Evolutionary conservation across 805 yeast genomes (phyloP).

Genomic region (Lipomyces lipofer): DNA sequence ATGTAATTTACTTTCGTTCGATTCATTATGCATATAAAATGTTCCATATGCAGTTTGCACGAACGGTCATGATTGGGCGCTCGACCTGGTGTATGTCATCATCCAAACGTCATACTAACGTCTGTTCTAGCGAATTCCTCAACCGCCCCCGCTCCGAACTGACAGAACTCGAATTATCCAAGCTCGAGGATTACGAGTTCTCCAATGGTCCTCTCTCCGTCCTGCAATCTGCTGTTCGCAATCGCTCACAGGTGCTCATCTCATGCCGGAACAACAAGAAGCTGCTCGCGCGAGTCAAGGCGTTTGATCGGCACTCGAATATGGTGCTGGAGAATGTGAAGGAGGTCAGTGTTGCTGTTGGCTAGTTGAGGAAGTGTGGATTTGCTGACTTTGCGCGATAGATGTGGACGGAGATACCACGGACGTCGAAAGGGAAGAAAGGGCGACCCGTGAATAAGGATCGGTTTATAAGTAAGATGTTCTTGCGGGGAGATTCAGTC

Average conservation of each 20-base stretch:
- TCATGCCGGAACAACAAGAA: conserved; percentile 93
- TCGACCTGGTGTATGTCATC: conserved; percentile 24
- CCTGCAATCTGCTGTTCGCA: conserved; percentile 76
- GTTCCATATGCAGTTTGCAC: too few relatives aligned
- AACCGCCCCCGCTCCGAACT: conserved; percentile 79
- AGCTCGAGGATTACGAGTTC: conserved; percentile 86
- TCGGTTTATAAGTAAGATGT: conserved; percentile 84
- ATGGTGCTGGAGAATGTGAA: conserved; percentile 89
- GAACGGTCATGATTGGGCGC: too few relatives aligned
- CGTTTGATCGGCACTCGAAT: conserved; percentile 95
- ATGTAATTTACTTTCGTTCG: neutral
- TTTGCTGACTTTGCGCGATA: conserved; percentile 11
- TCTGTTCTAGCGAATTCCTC: conserved; percentile 53
- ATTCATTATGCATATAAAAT: too few relatives aligned
- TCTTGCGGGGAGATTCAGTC: conserved; percentile 93
- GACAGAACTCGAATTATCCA: conserved; percentile 73
- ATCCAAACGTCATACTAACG: neutral
- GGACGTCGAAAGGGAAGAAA: conserved; percentile 66
- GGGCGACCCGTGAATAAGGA: conserved; percentile 67
- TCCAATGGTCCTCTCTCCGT: conserved; percentile 88
- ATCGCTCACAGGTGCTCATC: conserved; percentile 75
- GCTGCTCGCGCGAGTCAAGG: conserved; percentile 83
- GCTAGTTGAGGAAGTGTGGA: neutral
- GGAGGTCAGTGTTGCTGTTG: conserved; percentile 50
- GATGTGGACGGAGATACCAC: conserved; percentile 65